These are phyloP conservation scores for Porphyra umbilicalis DNA, from an alignment of 31 red algal species.

Conservation along the genomic window DNA sequence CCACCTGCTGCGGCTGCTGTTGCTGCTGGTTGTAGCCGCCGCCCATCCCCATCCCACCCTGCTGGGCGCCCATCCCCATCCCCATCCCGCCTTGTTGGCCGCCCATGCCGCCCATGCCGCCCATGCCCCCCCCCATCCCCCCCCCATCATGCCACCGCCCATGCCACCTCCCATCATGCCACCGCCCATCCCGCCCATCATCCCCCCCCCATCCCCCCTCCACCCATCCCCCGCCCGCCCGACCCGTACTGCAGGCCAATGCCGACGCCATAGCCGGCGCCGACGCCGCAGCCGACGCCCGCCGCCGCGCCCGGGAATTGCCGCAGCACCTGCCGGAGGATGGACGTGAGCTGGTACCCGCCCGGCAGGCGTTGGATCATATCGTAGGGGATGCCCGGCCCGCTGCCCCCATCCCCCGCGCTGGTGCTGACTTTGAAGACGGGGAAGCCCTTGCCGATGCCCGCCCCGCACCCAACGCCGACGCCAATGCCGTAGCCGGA, in stretches of 20 bases:
- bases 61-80: background rate
- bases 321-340: slow-evolving; percentile 62
- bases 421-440: background rate
- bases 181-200: slow-evolving; percentile 28
- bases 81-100: background rate
- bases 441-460: slow-evolving; percentile 79
- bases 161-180: slow-evolving; percentile 17
- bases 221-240: slow-evolving; percentile 16
- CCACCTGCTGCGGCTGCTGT: background rate
- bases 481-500: slow-evolving; percentile 78
- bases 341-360: slow-evolving; percentile 82
- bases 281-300: slow-evolving; percentile 94
- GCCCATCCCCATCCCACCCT: background rate
- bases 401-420: slow-evolving; percentile 14
- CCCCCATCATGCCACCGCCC: slow-evolving; percentile 5
- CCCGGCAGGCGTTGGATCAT: slow-evolving; percentile 77
- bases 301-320: slow-evolving; percentile 87
- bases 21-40: background rate
- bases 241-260: slow-evolving; percentile 79
- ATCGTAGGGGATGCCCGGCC: slow-evolving; percentile 43
- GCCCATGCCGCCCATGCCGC: slow-evolving; percentile 21
- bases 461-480: slow-evolving; percentile 91
- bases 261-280: slow-evolving; percentile 91
- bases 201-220: slow-evolving; percentile 12
- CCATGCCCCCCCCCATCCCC: slow-evolving; percentile 8